Evolutionary conservation across 257 asterid genomes (phyloP), one percentile per base, ranked within the genome.

Genomic region (Parsonsia alboflavescens): DNA sequence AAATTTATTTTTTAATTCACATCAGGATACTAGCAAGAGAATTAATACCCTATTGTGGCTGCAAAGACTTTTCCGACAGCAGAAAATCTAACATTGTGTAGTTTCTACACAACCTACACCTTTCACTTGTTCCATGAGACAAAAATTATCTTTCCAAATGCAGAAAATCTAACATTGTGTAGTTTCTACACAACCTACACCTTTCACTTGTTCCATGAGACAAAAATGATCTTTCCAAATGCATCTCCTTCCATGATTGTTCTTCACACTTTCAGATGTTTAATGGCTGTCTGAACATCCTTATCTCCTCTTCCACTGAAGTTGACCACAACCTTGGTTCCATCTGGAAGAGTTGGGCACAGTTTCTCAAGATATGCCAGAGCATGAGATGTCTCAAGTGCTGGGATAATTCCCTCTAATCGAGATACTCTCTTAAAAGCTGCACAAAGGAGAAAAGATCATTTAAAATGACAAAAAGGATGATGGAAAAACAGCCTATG

Each of bases 271-370:
- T 86, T 73, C 52, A 93, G 75, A 78, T 86, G 78, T 33, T 92
- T 89, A 62, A 88, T 86, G 78, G 91, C 97, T 0, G 97, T 90
- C 30, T 92, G 90, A 48, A 92, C 97, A 79, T 94, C 97, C 82
- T 94, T 92, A 80, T 92, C 99, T 73, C 98, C 99, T 78, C 99
- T 88, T 48, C 98, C 96, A 61, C 98, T 92, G 90, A 97, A 95
- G 93, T 87, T 90, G 58, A 92, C 68, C 46, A 95, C 98, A 41
- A 92, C 89, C 86, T 88, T 92, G 9, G 91, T 77, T 68, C 95
- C 96, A 79, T 92, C 86, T 0, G 90, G 78, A 63, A 92, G 86
- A 33, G 83, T 74, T 6, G 99, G 99, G 84, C 98, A 92, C 65
- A 95, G 81, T 81, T 86, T 87, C 96, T 95, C 97, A 4, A 94